Conservation (phyloP, 441 rosid species). For the Pelargonium cotyledonis region DNA sequence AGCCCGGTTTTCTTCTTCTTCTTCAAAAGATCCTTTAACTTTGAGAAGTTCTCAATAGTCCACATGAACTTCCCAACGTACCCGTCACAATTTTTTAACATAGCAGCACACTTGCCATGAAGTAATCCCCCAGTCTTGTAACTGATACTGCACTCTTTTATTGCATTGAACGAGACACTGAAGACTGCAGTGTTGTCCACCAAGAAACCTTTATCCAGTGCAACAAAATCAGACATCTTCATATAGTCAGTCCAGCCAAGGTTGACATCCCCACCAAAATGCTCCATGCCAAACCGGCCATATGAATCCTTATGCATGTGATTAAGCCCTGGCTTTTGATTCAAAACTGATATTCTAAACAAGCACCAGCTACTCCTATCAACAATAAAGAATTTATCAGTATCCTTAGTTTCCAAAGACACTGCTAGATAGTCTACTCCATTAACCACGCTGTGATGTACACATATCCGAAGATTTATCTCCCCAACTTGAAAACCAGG, state of each 20-base stretch:
- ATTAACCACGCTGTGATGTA: conserved; percentile 77
- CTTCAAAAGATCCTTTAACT: conserved; percentile 87
- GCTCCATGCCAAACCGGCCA: conserved; percentile 96
- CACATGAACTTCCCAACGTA: conserved; percentile 87
- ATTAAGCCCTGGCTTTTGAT: conserved; percentile 77
- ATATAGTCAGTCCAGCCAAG: conserved; percentile 96
- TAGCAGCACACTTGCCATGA: conserved; percentile 57
- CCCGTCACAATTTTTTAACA: conserved; percentile 78
- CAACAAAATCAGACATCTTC: conserved; percentile 89
- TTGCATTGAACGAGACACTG: conserved; percentile 90
- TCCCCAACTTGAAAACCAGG: conserved; percentile 97
- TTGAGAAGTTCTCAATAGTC: conserved; percentile 90
- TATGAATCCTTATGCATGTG: conserved; percentile 91
- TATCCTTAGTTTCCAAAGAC: conserved; percentile 94
- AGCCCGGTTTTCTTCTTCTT: conserved; percentile 97
- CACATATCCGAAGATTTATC: conserved; percentile 83
- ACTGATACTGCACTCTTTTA: conserved; percentile 77
- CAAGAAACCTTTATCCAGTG: conserved; percentile 65
- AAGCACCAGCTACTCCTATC: conserved; percentile 97
- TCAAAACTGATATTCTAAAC: conserved; percentile 86
- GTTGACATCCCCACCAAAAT: conserved; percentile 91
- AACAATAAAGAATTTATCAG: conserved; percentile 40
- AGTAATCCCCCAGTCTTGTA: conserved; percentile 54
- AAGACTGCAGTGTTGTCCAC: conserved; percentile 83
- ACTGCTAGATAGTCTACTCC: conserved; percentile 74